Conservation (phyloP, 2,329 filamentous ascomycete genomes). For the Phaeosphaeriaceae sp. region DNA sequence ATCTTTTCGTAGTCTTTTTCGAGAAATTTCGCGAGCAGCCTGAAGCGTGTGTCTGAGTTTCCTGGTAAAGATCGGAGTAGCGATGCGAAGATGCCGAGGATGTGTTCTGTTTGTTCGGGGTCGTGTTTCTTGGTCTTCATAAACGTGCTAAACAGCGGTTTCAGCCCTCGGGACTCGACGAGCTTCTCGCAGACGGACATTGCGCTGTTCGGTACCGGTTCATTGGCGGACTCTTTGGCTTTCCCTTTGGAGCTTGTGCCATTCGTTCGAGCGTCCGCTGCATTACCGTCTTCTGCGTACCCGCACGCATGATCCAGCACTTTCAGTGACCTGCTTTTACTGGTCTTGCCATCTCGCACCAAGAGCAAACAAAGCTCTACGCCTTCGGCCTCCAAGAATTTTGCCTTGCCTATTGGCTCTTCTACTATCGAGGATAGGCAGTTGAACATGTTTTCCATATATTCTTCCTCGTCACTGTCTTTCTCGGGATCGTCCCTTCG, state of each 20-base stretch:
- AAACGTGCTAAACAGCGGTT: constrained; percentile 84
- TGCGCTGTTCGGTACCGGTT: constrained; percentile 44
- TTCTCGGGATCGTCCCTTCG: constrained; percentile 84
- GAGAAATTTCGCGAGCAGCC: constrained; percentile 90
- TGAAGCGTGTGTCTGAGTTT: constrained; percentile 78
- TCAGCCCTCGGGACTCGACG: constrained; percentile 84
- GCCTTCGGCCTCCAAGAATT: constrained; percentile 89
- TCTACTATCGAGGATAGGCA: constrained; percentile 81
- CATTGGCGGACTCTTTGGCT: constrained; percentile 7
- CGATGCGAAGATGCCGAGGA: constrained; percentile 83
- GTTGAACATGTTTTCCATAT: constrained; percentile 92
- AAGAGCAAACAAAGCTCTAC: constrained; percentile 91
- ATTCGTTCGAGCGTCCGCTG: constrained; percentile 23
- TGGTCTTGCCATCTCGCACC: constrained; percentile 86
- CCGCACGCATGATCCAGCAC: constrained; percentile 83
- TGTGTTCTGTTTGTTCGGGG: constrained; percentile 72
- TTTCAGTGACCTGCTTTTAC: constrained; percentile 77
- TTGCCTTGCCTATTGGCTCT: constrained; percentile 74
- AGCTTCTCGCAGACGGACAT: constrained; percentile 74
- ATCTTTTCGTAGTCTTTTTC: constrained; percentile 94
- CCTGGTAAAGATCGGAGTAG: constrained; percentile 81
- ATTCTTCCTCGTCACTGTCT: constrained; percentile 90
- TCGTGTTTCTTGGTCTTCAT: constrained; percentile 85
- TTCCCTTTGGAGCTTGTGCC: constrained; percentile 25
- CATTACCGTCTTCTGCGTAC: constrained; percentile 50